Base-by-base conservation (phyloP, 2,329 filamentous ascomycete species). In the Cordyceps tenuipes region DNA sequence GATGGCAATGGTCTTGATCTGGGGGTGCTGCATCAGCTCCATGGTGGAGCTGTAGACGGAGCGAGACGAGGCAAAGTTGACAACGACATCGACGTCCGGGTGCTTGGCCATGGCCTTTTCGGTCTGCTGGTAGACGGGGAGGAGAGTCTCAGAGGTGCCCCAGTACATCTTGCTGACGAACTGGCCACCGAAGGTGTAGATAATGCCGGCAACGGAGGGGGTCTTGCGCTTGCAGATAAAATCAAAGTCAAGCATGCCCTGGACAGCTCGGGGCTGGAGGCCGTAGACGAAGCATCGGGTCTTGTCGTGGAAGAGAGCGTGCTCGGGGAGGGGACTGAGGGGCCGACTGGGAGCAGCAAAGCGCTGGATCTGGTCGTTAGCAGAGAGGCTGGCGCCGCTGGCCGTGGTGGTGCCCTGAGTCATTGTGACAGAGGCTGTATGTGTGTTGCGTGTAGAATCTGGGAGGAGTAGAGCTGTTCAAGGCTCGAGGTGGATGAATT, bases 91-190 rank as follows among this genome's bases (percentile, higher is more conserved):
- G 65, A 97, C 94, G 68, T 99, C 94, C 64, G 83, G 86, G 84
- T 99, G 94, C 87, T 99, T 99, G 77, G 85, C 85, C 73, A 97
- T 87, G 69, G 94, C 94, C 83, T 97, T 96, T 68, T 85, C 81
- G 54, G 92, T 89, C 72, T 90, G 85, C 81, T 99, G 93, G 85
- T 99, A 99, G 75, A 99, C 94, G 65, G 94, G 94, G 69, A 99
- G 86, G 66, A 99, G 87, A 64, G 94, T 99, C 84, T 99, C 94
- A 81, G 91, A 97, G 73, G 94, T 99, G 73, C 94, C 94, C 94
- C 94, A 99, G 89, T 99, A 99, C 94, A 99, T 97, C 88, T 99
- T 99, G 87, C 91, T 97, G 75, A 99, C 94, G 86, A 99, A 99
- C 80, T 99, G 94, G 68, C 94, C 94, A 75, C 94, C 94, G 73